phyloP scores from a whole-genome alignment of 306 rosid species.

The Citrullus amarus region DNA sequence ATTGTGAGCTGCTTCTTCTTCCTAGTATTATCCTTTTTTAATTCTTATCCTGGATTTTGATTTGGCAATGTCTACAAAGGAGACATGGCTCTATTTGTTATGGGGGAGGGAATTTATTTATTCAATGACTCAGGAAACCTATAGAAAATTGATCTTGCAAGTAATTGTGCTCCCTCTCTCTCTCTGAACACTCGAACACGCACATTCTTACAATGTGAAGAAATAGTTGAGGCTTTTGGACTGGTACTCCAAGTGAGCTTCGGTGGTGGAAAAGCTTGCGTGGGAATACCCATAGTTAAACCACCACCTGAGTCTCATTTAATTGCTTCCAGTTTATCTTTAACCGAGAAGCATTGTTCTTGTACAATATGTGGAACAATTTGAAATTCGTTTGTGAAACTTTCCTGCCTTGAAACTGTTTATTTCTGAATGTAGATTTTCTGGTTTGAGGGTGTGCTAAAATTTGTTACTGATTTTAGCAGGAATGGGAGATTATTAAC shows the following conservation, averaged over 20 bases:
- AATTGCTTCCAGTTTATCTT: neutral
- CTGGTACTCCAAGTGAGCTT: neutral
- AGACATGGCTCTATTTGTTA: neutral
- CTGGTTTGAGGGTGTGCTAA: neutral
- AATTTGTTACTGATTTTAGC: conserved; percentile 6
- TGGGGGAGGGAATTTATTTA: neutral
- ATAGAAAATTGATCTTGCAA: neutral
- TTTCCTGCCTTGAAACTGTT: neutral
- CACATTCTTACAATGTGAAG: neutral
- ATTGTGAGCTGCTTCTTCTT: conserved; percentile 42
- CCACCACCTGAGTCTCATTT: neutral
- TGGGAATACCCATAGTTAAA: neutral
- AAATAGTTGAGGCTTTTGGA: neutral
- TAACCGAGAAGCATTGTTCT: neutral
- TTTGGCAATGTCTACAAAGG: neutral
- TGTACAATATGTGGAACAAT: neutral
- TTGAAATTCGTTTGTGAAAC: neutral
- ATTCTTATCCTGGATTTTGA: conserved; percentile 8
- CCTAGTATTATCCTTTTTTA: neutral
- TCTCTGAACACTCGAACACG: neutral
- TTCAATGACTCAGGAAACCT: neutral
- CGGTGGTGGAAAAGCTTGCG: neutral
- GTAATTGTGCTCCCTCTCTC: neutral
- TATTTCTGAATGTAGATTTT: neutral
- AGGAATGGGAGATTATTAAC: conserved; percentile 98